phyloP scores from a whole-genome alignment of 305 asterid species.

The Euphrasia arctica region DNA sequence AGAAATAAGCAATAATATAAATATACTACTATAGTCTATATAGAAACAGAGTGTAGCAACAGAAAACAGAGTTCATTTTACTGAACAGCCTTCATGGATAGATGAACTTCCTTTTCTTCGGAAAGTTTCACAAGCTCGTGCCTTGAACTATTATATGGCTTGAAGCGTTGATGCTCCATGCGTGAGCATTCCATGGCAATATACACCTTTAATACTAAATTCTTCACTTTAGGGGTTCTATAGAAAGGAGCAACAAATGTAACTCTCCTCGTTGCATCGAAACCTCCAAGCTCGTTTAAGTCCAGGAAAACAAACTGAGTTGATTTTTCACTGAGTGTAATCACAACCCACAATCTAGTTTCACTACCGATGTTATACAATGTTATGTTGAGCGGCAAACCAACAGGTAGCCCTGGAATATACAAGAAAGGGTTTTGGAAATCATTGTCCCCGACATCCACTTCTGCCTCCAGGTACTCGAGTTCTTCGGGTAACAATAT shows the following conservation, averaged over 20 bases:
- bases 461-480: slow-evolving; percentile 42
- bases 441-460: slow-evolving; percentile 44
- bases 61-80: slow-evolving; percentile 11
- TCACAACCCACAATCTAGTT: slow-evolving; percentile 62
- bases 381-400: slow-evolving; percentile 59
- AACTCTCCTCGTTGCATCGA: slow-evolving; percentile 40
- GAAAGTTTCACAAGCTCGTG: slow-evolving; percentile 52
- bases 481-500: slow-evolving; percentile 39
- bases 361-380: slow-evolving; percentile 44
- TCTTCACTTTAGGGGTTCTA: slow-evolving; percentile 50
- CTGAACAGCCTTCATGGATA: slow-evolving; percentile 29
- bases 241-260: slow-evolving; percentile 55
- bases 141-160: slow-evolving; percentile 43
- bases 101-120: slow-evolving; percentile 53
- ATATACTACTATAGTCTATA: too few relatives aligned
- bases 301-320: slow-evolving; percentile 65
- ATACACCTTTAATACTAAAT: slow-evolving; percentile 52
- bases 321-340: slow-evolving; percentile 40
- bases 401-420: slow-evolving; percentile 73
- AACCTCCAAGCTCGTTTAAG: slow-evolving; percentile 42
- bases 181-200: slow-evolving; percentile 62
- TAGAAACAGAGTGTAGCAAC: not conserved
- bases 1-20: too few relatives aligned
- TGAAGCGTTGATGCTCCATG: slow-evolving; percentile 25
- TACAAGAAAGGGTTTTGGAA: slow-evolving; percentile 65